Evolutionary conservation across 768 basidiomycete genomes (phyloP), one percentile per base, ranked within the genome.

Genomic region (Podaxis pistillaris): DNA sequence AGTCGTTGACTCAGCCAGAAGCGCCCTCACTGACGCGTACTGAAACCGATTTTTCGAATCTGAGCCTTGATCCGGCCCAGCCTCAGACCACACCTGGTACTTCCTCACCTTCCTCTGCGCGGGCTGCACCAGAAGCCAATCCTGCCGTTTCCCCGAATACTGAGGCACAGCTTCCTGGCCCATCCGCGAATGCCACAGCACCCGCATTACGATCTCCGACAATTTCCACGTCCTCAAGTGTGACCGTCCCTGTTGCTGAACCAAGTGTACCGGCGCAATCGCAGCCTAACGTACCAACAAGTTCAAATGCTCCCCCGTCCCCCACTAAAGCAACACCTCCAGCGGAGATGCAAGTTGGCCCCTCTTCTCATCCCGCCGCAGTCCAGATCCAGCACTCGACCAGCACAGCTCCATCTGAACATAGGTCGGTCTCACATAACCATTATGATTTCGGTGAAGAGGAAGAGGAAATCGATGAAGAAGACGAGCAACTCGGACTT

Each of bases 401-500:
- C 37, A 56, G 47, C 17, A 38, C 13, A 11, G 13, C 33, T 7
- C 33, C 33, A n/a, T 50, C 54, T 26, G 61, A 38, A 28, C 51
- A 17, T 19, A 26, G 12, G 9, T 12, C 33, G 33, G 33, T 44
- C 9, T 59, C 36, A 36, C 46, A 56, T 19, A 47, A 66, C 40
- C 60, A 51, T n/a, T 62, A 54, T 15, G 63, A 64, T 61, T 72
- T 67, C 13, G 68, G 70, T 8, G 68, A 69, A 61, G 72, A 71
- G 46, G 68, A 69, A 46, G 72, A 70, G 68, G 73, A 75, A 60
- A 74, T 66, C 12, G 69, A 69, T 11, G 73, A 72, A 49, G 77
- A 78, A 36, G 75, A 75, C 26, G 74, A 77, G 24, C 75, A 77
- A 26, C 70, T 75, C 53, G 74, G 72, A 17, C 64, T 67, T 37